Conservation (phyloP, 2,329 filamentous ascomycete species). For the Fusarium marasasianum region DNA sequence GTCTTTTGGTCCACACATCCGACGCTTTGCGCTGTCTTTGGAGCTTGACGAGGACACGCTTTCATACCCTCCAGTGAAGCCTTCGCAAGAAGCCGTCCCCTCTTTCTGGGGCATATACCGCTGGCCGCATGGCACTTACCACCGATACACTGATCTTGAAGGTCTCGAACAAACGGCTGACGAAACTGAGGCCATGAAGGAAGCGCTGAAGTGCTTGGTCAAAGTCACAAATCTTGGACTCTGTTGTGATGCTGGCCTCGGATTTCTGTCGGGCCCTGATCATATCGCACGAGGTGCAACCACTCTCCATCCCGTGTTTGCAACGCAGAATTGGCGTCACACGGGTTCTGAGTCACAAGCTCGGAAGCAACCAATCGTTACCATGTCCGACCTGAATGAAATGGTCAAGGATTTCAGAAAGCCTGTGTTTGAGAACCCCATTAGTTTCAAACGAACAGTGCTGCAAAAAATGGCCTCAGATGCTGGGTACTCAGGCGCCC, state of each 20-base stretch:
- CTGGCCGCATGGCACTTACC: constrained; percentile 70
- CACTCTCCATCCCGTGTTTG: constrained; percentile 49
- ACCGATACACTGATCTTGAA: constrained; percentile 67
- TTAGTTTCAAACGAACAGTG: constrained; percentile 45
- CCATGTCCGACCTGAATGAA: constrained; percentile 41
- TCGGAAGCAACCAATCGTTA: constrained; percentile 25
- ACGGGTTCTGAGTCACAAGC: constrained; percentile 17
- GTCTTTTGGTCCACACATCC: constrained; percentile 68
- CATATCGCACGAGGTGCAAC: constrained; percentile 57
- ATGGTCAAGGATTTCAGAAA: constrained; percentile 34
- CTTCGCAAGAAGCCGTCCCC: constrained; percentile 61
- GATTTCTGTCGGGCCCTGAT: constrained; percentile 72
- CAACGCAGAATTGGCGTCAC: constrained; percentile 41
- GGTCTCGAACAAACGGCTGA: constrained; percentile 71
- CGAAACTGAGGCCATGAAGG: constrained; percentile 68
- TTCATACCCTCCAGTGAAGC: constrained; percentile 64
- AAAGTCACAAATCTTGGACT: constrained; percentile 71
- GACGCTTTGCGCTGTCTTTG: constrained; percentile 72
- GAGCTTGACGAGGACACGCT: constrained; percentile 68
- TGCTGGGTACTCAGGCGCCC: constrained; percentile 46
- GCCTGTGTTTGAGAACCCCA: constrained; percentile 37
- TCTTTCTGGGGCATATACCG: constrained; percentile 72
- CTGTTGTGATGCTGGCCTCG: constrained; percentile 73
- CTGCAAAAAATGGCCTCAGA: constrained; percentile 51
- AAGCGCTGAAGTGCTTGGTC: constrained; percentile 65